Base-by-base conservation (phyloP, 352 stramenopile species). In the Pythium diclinum region DNA sequence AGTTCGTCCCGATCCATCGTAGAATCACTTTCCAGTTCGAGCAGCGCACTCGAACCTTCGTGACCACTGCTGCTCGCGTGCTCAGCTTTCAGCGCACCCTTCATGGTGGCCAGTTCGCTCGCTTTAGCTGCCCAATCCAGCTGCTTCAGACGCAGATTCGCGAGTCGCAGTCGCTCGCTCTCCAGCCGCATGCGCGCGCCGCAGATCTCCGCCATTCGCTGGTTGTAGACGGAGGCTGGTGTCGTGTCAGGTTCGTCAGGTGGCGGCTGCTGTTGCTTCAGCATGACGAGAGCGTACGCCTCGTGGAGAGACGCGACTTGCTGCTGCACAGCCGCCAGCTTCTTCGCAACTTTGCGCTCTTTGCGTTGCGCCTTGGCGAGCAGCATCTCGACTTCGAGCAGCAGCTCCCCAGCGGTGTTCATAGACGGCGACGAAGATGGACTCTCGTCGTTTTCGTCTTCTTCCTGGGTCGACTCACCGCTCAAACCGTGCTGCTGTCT, bases 291-390 rank as follows among this genome's bases (percentile, higher is more conserved):
- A 17, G 54, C 21, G 63, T 79, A 74, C 1, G 9, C 32, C 30
- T 63, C 51, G 28, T 77, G 65, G 1, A 70, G 68, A 8, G 56
- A 38, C 11, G 73, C 59, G 0, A 91, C 56, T 17, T 74, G 62
- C 0, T 83, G 66, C 51, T 81, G 67, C 0, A 75, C 21, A 0
- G 42, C 9, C 19, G 66, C 78, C 11, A 71, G 48, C 52, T 88
- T 87, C 61, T 91, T 91, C 21, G 78, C 78, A 11, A 73, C 56
- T 61, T 78, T 83, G 28, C 79, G 78, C 23, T 80, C 59, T 59
- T 89, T 88, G 8, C 82, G 71, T 49, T 87, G 78, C 0, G 74
- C 34, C 52, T 74, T 72, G 14, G 65, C 67, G 2, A 73, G 51
- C 10, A 82, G 16, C 1, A 55, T 32, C 2, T 65, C 65, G 1